Percentiles rank a stretch among this genome's conserved stretches.
Evolutionary conservation across 192 early-diverging fungal genomes (phyloP).

Genomic region (Radiomyces spectabilis): DNA sequence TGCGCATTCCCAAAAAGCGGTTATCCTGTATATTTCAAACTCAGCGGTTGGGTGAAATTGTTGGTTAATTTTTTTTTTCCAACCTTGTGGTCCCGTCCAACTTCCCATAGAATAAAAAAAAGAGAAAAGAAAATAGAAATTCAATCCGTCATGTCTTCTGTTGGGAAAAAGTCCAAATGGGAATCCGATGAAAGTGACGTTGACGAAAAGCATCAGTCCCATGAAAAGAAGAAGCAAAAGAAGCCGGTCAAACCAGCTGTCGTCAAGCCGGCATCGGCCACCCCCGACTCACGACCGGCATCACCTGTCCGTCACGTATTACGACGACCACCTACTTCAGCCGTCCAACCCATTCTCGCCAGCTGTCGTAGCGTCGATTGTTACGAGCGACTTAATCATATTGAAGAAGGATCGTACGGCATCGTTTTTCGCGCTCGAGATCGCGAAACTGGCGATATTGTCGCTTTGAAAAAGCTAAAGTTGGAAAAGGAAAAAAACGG

Average conservation of each 20-base stretch:
- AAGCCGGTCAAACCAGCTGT: neutral
- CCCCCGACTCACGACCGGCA: neutral
- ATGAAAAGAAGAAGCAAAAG: neutral
- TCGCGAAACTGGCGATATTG: constrained; percentile 63
- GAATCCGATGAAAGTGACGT: constrained; percentile 11
- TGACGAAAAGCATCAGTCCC: neutral
- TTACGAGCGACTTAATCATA: constrained; percentile 92
- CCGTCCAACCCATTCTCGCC: constrained; percentile 31
- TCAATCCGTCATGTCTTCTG: neutral
- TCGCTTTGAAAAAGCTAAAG: constrained; percentile 50
- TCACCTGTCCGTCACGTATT: constrained; percentile 1
- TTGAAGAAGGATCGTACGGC: constrained; percentile 96
- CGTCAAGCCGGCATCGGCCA: neutral
- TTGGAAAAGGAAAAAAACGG: constrained; percentile 58
- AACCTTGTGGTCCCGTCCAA: neutral
- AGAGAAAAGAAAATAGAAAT: neutral
- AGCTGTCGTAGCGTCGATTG: constrained; percentile 70
- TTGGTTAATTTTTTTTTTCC: too few relatives aligned
- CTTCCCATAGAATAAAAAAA: neutral
- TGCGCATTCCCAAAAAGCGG: too few relatives aligned
- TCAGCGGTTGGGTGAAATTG: too few relatives aligned
- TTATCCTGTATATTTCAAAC: too few relatives aligned
- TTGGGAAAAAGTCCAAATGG: constrained; percentile 8
- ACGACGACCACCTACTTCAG: neutral
- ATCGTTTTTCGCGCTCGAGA: constrained; percentile 92